phyloP scores from a whole-genome alignment of 257 asterid genomes.

The Salvia hispanica region DNA sequence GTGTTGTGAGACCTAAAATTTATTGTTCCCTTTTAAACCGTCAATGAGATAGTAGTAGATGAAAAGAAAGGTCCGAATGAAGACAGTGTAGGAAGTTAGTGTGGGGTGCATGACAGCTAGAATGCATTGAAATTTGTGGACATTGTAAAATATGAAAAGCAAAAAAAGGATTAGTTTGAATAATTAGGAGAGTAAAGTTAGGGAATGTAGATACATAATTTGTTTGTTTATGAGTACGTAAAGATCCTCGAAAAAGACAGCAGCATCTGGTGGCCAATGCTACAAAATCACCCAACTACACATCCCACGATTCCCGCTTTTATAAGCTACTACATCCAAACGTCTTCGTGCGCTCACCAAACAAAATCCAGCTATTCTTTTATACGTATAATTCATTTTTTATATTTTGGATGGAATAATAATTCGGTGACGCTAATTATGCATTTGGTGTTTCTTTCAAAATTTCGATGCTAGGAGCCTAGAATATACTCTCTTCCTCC shows the following conservation, averaged over 20 bases:
- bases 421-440: not conserved
- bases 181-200: constrained; percentile 28
- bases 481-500: too few relatives aligned
- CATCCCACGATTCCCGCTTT: constrained; percentile 54
- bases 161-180: constrained; percentile 8
- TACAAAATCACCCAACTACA: constrained; percentile 25
- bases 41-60: constrained; percentile 11
- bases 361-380: not conserved
- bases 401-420: not conserved
- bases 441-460: not conserved
- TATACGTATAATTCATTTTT: too few relatives aligned
- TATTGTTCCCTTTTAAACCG: constrained; percentile 12
- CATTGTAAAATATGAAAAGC: too few relatives aligned
- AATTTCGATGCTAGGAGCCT: not conserved
- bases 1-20: too few relatives aligned
- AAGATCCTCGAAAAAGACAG: constrained; percentile 43
- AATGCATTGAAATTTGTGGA: constrained; percentile 37
- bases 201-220: constrained; percentile 7
- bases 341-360: constrained; percentile 20
- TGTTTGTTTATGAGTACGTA: constrained; percentile 34
- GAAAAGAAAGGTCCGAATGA: constrained; percentile 20
- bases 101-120: constrained; percentile 48
- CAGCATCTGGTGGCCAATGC: constrained; percentile 10
- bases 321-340: constrained; percentile 27
- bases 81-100: constrained; percentile 26